Conservation (phyloP, 257 asterid genomes). For the Ligustrum vulgare region DNA sequence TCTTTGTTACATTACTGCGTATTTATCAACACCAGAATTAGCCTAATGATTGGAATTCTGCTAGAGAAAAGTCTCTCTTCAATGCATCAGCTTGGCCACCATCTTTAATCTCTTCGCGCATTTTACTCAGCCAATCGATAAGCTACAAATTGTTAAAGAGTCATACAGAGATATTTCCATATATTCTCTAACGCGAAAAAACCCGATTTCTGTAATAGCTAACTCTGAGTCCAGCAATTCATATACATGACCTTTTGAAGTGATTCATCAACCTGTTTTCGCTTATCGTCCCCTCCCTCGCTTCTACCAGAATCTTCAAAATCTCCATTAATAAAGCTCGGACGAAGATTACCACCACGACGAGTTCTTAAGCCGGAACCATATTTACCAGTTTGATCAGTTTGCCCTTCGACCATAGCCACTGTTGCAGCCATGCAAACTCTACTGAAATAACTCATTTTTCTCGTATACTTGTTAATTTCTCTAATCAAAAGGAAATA, state of each 20-base stretch:
- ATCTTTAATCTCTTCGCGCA: neutral
- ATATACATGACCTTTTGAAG: slow-evolving; percentile 32
- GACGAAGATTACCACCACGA: neutral
- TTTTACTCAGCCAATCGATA: neutral
- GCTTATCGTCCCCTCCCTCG: slow-evolving; percentile 10
- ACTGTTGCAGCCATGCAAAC: slow-evolving; percentile 28
- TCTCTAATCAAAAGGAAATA: neutral
- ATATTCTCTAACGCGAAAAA: neutral
- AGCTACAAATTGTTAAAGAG: neutral
- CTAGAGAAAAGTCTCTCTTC: neutral
- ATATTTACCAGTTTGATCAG: slow-evolving; percentile 8
- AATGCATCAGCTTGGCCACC: neutral
- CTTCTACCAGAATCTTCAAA: slow-evolving; percentile 1
- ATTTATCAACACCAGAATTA: neutral
- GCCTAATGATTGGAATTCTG: neutral
- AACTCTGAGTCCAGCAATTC: slow-evolving; percentile 33
- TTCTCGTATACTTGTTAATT: neutral
- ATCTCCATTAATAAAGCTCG: neutral
- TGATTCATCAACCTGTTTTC: slow-evolving; percentile 29
- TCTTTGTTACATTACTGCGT: too few relatives aligned
- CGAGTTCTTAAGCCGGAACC: neutral
- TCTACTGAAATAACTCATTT: slow-evolving; percentile 34
- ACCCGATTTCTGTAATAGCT: neutral
- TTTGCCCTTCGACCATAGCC: slow-evolving; percentile 21
- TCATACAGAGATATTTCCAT: neutral